Conservation (phyloP, 2,329 filamentous ascomycete species). For the Talaromyces pinophilus region DNA sequence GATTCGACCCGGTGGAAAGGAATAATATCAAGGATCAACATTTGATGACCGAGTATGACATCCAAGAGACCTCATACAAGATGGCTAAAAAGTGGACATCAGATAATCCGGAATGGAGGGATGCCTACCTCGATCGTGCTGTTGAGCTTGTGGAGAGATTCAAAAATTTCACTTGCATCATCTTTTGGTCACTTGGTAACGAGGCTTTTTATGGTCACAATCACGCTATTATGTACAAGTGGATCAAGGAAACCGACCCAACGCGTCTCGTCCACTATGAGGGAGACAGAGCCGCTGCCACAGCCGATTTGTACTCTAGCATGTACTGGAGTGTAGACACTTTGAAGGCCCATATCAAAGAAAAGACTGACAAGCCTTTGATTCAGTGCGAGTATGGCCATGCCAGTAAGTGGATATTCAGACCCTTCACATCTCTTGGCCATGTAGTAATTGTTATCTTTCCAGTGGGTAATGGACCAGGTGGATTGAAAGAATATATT, state of each 20-base stretch:
- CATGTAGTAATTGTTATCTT: not conserved
- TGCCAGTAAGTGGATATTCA: constrained; percentile 47
- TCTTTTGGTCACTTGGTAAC: constrained; percentile 74
- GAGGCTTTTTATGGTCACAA: constrained; percentile 72
- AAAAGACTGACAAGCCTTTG: constrained; percentile 48
- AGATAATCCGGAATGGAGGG: constrained; percentile 45
- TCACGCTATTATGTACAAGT: constrained; percentile 67
- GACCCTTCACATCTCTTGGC: not conserved
- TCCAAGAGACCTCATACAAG: constrained; percentile 54
- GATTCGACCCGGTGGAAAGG: constrained; percentile 42
- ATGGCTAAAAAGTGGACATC: constrained; percentile 33
- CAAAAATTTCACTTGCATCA: constrained; percentile 68
- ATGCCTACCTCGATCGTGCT: constrained; percentile 68
- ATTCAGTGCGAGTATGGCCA: constrained; percentile 56
- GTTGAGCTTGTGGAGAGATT: constrained; percentile 66
- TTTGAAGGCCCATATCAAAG: constrained; percentile 50
- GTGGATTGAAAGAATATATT: constrained; percentile 68
- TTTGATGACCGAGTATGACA: constrained; percentile 60
- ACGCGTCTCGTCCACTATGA: constrained; percentile 67
- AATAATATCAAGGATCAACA: constrained; percentile 56
- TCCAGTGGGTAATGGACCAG: constrained; percentile 69
- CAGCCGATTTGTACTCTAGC: constrained; percentile 67
- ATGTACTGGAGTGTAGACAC: constrained; percentile 64
- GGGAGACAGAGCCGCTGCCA: constrained; percentile 60
- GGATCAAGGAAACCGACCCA: constrained; percentile 58